Evolutionary conservation across 1,284 basidiomycete genomes (phyloP).

Genomic region (Rhodotorula glutinis): DNA sequence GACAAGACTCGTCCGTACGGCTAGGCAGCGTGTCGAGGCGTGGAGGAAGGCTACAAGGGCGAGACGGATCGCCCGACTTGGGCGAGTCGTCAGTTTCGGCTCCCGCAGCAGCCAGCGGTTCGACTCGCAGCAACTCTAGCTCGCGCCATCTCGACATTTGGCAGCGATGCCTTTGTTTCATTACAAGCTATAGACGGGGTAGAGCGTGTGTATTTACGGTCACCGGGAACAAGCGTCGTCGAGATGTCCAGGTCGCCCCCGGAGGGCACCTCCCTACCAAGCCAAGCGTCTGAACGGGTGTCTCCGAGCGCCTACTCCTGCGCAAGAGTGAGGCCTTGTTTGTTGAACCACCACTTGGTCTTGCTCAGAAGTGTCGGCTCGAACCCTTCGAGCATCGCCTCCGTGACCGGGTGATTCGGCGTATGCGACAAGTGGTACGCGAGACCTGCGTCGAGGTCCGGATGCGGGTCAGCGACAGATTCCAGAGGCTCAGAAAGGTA

Average conservation of each 20-base stretch:
- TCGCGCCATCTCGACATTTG: too few species aligned
- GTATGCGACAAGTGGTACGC: conserved; percentile 40
- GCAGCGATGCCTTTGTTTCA: not conserved
- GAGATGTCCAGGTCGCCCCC: too few species aligned
- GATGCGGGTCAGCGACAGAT: too few species aligned
- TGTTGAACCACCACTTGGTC: conserved; percentile 39
- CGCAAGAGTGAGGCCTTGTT: conserved; percentile 17
- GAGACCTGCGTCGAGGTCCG: conserved; percentile 20
- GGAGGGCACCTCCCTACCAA: too few species aligned
- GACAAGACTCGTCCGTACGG: too few species aligned
- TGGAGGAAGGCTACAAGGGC: too few species aligned
- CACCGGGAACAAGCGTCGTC: not conserved
- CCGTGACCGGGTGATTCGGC: conserved; percentile 34
- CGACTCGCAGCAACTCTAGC: not conserved
- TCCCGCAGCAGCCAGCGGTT: too few species aligned
- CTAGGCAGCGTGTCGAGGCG: too few species aligned
- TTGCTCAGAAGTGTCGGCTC: conserved; percentile 33
- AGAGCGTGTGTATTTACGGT: not conserved
- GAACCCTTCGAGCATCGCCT: conserved; percentile 25
- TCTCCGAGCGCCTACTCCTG: not conserved
- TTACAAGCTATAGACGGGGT: not conserved
- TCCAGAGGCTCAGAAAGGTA: too few species aligned
- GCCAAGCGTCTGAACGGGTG: not conserved
- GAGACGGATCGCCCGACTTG: too few species aligned
- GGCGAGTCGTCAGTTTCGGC: too few species aligned